Evolutionary conservation across 441 rosid genomes (phyloP).

Genomic region (Erysimum cheiri): DNA sequence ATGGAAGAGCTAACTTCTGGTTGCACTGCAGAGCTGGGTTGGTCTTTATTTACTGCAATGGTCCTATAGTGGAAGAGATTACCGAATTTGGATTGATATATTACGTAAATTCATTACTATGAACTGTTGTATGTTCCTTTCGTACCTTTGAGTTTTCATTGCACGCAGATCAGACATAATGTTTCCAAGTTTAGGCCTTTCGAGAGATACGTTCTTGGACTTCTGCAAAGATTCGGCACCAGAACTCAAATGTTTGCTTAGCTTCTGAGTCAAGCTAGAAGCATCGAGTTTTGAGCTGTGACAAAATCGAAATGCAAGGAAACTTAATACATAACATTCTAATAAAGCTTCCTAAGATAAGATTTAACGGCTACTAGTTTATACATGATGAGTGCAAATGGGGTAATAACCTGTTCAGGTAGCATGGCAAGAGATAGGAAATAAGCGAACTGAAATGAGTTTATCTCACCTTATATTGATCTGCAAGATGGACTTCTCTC

Average conservation of each 20-base stretch:
- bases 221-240: slow-evolving; percentile 47
- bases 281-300: slow-evolving; percentile 57
- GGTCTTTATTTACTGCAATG: slow-evolving; percentile 47
- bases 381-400: not conserved
- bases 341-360: slow-evolving; percentile 7
- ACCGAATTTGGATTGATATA: slow-evolving; percentile 8
- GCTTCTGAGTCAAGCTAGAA: slow-evolving; percentile 49
- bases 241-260: slow-evolving; percentile 46
- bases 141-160: slow-evolving; percentile 59
- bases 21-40: slow-evolving; percentile 39
- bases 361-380: not conserved
- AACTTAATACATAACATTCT: slow-evolving; percentile 21
- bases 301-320: slow-evolving; percentile 23
- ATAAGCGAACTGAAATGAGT: slow-evolving; percentile 5
- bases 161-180: slow-evolving; percentile 54
- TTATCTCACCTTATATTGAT: slow-evolving; percentile 42
- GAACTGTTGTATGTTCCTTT: slow-evolving; percentile 17
- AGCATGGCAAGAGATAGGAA: slow-evolving; percentile 11
- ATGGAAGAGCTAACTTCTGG: slow-evolving; percentile 44
- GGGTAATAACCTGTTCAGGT: not conserved
- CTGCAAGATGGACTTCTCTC: slow-evolving; percentile 46
- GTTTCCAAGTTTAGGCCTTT: slow-evolving; percentile 57
- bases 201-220: slow-evolving; percentile 47
- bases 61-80: slow-evolving; percentile 53
- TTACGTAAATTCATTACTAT: not conserved